A percentile compares a stretch with the other conserved stretches of the same genome.
These are phyloP conservation scores for Lentinula guzmanii DNA, from an alignment of 768 basidiomycete species.

Conservation along the genomic window DNA sequence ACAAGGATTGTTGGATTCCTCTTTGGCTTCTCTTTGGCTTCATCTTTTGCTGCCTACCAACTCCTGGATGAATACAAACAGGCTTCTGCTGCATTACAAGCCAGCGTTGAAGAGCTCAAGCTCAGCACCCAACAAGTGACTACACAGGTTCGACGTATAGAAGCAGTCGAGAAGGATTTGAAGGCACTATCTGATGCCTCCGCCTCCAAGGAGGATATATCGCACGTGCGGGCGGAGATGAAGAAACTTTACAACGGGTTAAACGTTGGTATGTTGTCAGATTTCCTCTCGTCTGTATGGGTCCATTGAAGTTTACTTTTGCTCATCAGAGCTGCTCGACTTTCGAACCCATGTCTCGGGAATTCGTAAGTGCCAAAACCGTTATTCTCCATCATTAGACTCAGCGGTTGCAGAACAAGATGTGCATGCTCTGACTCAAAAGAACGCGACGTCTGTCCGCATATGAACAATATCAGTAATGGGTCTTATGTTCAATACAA, in stretches of 20 bases:
- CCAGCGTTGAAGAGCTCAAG: slow-evolving; percentile 84
- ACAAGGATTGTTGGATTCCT: slow-evolving; percentile 76
- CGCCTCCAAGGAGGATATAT: slow-evolving; percentile 76
- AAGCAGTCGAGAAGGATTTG: slow-evolving; percentile 86
- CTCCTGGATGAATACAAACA: slow-evolving; percentile 87
- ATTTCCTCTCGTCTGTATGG: neutral
- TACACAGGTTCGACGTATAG: slow-evolving; percentile 76
- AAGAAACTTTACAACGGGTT: slow-evolving; percentile 86
- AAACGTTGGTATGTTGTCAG: slow-evolving; percentile 55
- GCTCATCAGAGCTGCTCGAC: slow-evolving; percentile 65
- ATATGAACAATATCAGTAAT: slow-evolving; percentile 27
- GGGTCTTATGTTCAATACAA: neutral
- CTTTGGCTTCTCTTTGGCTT: slow-evolving; percentile 86
- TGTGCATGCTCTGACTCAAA: slow-evolving; percentile 66
- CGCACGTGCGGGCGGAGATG: slow-evolving; percentile 67
- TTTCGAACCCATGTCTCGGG: slow-evolving; percentile 82
- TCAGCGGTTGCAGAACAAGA: slow-evolving; percentile 59
- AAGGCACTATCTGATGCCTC: slow-evolving; percentile 63
- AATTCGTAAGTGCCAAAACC: slow-evolving; percentile 55
- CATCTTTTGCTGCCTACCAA: slow-evolving; percentile 81
- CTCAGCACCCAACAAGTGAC: slow-evolving; percentile 83
- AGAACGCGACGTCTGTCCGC: slow-evolving; percentile 54
- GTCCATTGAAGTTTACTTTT: neutral
- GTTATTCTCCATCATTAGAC: neutral
- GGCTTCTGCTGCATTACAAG: slow-evolving; percentile 82